Evolutionary conservation across 768 basidiomycete species (phyloP), one percentile per base, ranked within the genome.

Genomic region (Kondoa subrosea): DNA sequence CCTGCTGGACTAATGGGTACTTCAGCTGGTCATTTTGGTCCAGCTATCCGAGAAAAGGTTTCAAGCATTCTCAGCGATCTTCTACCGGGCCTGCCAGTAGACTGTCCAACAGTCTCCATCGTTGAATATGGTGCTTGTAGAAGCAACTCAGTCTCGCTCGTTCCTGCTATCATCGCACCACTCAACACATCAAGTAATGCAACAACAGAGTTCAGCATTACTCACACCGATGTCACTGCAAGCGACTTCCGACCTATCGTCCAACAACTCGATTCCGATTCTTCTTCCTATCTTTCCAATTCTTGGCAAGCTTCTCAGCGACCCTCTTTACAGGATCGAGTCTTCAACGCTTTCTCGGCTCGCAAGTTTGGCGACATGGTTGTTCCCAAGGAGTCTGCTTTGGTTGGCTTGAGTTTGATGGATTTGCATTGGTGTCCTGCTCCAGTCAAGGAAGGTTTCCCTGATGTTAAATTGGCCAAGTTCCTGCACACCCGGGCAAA

Each of bases 321-420:
- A 14, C 70, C 68, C 1, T 30, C 62, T 14, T 64, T 74, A 2
- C 61, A 66, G 3, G 66, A 66, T 26, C 40, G 69, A 26, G 71
- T 74, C 16, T 74, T 73, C 56, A 60, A 68, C 30, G 29, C 57
- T 17, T 68, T 72, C n/a, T 66, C 69, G 1, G 56, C 69, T 26
- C 62, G 72, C 21, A 67, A 71, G 21, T 73, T 72, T 34, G 71
- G 68, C 17, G 62, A 67, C 25, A 70, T 69, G 64, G 70, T 73
- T 15, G 61, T 70, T 8, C 72, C 75, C 12, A 67, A 67, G 56
- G 57, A 61, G 21, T 71, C 67, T 2, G 70, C 74, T n/a, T 66
- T 61, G 58, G 69, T 73, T 50, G 75, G 75, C 2, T 71, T 72
- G 64, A 68, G 68, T 4, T 71, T 73, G 4, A 71, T 74, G 72